A percentile compares a stretch with the other conserved stretches of the same genome.
Evolutionary conservation across 169 alveolate genomes (phyloP).

Genomic region (Eimeria praecox): DNA sequence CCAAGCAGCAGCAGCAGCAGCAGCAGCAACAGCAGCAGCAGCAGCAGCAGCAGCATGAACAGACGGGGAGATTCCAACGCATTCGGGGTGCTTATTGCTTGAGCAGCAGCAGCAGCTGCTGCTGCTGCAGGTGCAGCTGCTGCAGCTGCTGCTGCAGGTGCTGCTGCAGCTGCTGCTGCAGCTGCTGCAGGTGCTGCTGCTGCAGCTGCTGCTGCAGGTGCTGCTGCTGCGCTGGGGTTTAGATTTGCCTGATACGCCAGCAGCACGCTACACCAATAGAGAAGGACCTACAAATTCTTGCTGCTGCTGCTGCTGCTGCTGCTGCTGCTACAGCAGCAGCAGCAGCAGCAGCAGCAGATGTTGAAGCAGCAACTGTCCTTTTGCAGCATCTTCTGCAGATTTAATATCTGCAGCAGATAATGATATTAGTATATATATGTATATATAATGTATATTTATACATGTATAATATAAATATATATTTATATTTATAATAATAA

Average conservation of each 20-base stretch:
- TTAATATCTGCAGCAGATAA: no score
- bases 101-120: conserved; percentile 13
- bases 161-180: background rate
- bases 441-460: no score
- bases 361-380: no score
- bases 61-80: background rate
- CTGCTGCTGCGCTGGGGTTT: background rate
- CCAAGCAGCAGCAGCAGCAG: conserved; percentile 25
- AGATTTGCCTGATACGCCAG: background rate
- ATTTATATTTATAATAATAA: no score
- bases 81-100: background rate
- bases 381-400: no score
- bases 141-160: background rate
- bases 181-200: background rate
- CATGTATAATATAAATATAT: no score
- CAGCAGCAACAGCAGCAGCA: conserved; percentile 19
- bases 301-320: background rate
- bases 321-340: background rate
- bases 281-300: no score
- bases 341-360: no score
- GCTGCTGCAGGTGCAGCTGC: conserved; percentile 34
- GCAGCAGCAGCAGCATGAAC: background rate
- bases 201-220: background rate
- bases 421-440: no score
- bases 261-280: background rate